Base-by-base conservation (phyloP, 345 rosid species). In the Pistacia atlantica region DNA sequence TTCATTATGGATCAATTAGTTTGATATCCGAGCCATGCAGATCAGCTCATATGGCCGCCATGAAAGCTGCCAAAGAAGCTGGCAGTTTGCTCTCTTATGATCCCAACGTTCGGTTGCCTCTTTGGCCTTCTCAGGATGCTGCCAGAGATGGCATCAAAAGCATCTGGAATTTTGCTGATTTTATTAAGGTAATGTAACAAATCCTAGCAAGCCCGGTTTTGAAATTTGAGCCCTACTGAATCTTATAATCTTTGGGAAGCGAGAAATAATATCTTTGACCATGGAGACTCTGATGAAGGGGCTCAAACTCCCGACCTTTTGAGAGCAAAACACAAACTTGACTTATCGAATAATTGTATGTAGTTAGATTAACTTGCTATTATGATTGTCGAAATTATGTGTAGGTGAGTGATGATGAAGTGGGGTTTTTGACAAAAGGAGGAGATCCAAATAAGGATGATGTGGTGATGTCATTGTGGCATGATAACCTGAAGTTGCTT, bases 1-100 rank as follows among this genome's bases (percentile, higher is more conserved):
- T 91, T 72, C 97, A 90, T 60, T 91, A 87, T 38, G 97, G 97
- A 54, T 91, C 97, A 51, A 89, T 91, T 49, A 89, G 97, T 74
- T 71, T 91, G 75, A 90, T 90, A 74, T 66, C 91, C 0, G 93
- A 91, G 81, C 97, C 93, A 2, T 88, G 93, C 81, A 81, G 91
- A 75, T 78, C 89, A 0, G 90, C 97, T 66, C 93, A 90, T 72
- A 37, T 91, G 79, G 91, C 97, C 5, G 92, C 97, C 48, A 86
- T 90, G 89, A 88, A 87, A 85, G 87, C 93, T 2, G 97, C 97
- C 0, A 88, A 81, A 51, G 81, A 81, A 0, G 91, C 92, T 0
- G 90, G 92, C 2, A 35, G 78, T 57, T 62, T 91, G 79, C 89
- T 91, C 1, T 90, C 93, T 14, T 88, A 90, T 61, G 92, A 91